Percentiles rank a stretch among this genome's conserved stretches.
These are phyloP conservation scores for Venturia nashicola DNA, from an alignment of 2,329 filamentous ascomycete genomes.

Conservation along the genomic window DNA sequence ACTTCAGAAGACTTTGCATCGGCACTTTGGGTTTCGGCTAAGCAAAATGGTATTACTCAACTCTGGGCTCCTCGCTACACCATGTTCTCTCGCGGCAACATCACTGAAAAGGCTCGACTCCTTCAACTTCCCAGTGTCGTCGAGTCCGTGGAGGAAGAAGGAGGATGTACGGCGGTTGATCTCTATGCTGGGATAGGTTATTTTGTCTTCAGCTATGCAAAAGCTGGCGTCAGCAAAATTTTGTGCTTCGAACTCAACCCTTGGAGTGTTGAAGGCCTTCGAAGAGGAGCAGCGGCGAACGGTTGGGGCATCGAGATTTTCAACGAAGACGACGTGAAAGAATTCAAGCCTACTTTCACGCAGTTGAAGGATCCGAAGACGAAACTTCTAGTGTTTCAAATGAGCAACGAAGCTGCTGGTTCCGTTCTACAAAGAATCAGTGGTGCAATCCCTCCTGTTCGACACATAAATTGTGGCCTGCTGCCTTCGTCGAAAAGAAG, in stretches of 20 bases:
- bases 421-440: conserved; percentile 16
- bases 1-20: conserved; percentile 42
- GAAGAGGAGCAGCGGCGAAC: conserved; percentile 28
- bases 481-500: conserved; percentile 38
- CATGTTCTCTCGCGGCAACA: conserved; percentile 88
- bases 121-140: conserved; percentile 33
- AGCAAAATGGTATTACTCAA: conserved; percentile 65
- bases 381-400: conserved; percentile 27
- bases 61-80: conserved; percentile 82
- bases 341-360: neutral
- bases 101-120: conserved; percentile 75
- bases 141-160: conserved; percentile 15
- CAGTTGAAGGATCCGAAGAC: neutral
- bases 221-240: conserved; percentile 54
- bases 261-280: conserved; percentile 35
- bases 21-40: conserved; percentile 69
- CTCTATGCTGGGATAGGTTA: conserved; percentile 91
- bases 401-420: conserved; percentile 25
- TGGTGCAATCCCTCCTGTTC: conserved; percentile 24
- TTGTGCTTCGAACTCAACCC: conserved; percentile 80
- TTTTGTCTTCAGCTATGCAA: conserved; percentile 75
- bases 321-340: neutral
- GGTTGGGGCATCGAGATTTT: conserved; percentile 20
- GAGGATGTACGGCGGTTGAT: conserved; percentile 44
- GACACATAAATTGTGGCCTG: conserved; percentile 48